These are phyloP conservation scores for Tetraselmis chui DNA, from an alignment of 139 green algal genomes.

Conservation along the genomic window DNA sequence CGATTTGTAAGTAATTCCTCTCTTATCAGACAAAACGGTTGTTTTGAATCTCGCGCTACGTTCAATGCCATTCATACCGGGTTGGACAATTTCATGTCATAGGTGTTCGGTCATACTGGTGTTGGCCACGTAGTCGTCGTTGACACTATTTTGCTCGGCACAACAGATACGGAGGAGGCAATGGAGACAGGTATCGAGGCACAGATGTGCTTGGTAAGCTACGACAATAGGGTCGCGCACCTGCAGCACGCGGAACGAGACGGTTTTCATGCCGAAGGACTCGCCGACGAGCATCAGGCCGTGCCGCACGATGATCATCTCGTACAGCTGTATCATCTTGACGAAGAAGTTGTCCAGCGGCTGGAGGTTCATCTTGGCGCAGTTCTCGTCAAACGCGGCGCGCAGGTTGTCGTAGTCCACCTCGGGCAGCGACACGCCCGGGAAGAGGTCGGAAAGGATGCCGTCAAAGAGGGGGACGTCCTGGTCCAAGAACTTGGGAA, in stretches of 20 bases:
- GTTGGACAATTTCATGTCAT: too few relatives aligned
- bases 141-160: too few relatives aligned
- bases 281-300: slow-evolving; percentile 41
- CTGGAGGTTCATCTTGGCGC: slow-evolving; percentile 35
- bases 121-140: too few relatives aligned
- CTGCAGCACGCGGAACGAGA: slow-evolving; percentile 34
- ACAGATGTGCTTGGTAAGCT: too few relatives aligned
- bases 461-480: slow-evolving; percentile 43
- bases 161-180: too few relatives aligned
- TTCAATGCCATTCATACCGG: too few relatives aligned
- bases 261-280: slow-evolving; percentile 62
- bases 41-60: too few relatives aligned
- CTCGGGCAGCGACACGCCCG: slow-evolving; percentile 39
- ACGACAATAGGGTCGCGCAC: too few relatives aligned
- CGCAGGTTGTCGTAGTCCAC: slow-evolving; percentile 56
- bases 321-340: slow-evolving; percentile 51
- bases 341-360: slow-evolving; percentile 40
- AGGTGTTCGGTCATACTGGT: too few relatives aligned
- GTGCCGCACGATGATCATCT: slow-evolving; percentile 45
- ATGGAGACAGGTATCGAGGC: too few relatives aligned
- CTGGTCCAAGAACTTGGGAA: slow-evolving; percentile 42
- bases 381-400: slow-evolving; percentile 26
- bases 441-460: slow-evolving; percentile 41
- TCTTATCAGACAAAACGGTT: too few relatives aligned
- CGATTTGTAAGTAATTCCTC: too few relatives aligned